Percentiles rank a stretch among this genome's conserved stretches.
These are phyloP conservation scores for Sarocladiaceae sp. DNA, from an alignment of 2,329 filamentous ascomycete species.

Conservation along the genomic window DNA sequence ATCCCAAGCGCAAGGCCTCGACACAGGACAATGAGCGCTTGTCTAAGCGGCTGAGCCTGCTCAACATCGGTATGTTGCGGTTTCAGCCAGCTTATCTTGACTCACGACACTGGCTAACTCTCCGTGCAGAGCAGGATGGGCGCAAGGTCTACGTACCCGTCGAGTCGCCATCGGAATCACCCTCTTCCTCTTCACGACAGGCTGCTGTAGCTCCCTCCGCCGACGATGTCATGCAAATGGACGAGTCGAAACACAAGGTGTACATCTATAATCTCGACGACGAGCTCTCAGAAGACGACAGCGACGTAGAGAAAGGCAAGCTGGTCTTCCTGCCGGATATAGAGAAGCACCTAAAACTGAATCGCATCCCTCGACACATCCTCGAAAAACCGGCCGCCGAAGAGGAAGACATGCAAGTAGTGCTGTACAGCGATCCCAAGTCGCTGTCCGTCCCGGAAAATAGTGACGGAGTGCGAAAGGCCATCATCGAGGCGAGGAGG, in stretches of 20 bases:
- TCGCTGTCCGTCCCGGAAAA: conserved; percentile 71
- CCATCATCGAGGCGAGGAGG: conserved; percentile 72
- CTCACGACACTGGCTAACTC: neutral
- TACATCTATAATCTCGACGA: conserved; percentile 89
- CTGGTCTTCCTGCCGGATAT: conserved; percentile 82
- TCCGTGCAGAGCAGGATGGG: conserved; percentile 50
- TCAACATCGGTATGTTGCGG: conserved; percentile 65
- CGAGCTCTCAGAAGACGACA: conserved; percentile 54
- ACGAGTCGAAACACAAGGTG: conserved; percentile 79
- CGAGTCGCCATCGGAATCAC: conserved; percentile 31
- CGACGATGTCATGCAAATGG: conserved; percentile 70
- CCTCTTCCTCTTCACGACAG: conserved; percentile 11
- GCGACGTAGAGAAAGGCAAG: conserved; percentile 36
- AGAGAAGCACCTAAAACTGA: conserved; percentile 67
- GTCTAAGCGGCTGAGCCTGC: conserved; percentile 73
- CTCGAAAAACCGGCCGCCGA: conserved; percentile 50
- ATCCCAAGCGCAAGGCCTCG: conserved; percentile 53
- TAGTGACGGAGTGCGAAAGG: conserved; percentile 71
- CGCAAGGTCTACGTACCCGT: conserved; percentile 61
- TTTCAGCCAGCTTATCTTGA: conserved; percentile 1
- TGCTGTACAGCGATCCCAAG: conserved; percentile 76
- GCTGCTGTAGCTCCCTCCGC: neutral
- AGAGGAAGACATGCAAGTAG: conserved; percentile 61
- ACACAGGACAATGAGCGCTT: conserved; percentile 63
- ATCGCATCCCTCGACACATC: conserved; percentile 62